Conservation (phyloP, 2,329 filamentous ascomycete species). For the Alternaria ventricosa region DNA sequence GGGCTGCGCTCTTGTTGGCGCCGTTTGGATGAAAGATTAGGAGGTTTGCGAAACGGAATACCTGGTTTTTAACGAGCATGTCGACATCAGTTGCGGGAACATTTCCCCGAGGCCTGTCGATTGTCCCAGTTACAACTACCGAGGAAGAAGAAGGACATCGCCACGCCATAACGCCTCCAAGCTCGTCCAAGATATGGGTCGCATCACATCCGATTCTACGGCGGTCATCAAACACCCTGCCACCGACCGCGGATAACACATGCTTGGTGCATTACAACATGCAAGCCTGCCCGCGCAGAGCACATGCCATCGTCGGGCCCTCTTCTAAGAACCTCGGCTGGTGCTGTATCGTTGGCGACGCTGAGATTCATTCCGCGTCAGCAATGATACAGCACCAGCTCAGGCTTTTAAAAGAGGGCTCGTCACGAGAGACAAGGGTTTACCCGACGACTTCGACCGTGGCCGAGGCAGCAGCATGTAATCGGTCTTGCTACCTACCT, state of each 20-base stretch:
- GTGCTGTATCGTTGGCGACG: not conserved
- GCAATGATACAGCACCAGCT: not conserved
- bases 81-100: not conserved
- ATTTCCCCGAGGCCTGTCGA: not conserved
- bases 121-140: not conserved
- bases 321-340: not conserved
- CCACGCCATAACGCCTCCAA: not conserved
- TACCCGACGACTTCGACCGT: not conserved
- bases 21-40: not conserved
- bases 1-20: not conserved
- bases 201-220: not conserved
- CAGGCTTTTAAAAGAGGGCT: not conserved
- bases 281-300: not conserved
- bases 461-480: not conserved
- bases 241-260: not conserved
- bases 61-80: not conserved
- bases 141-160: not conserved
- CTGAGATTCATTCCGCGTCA: not conserved
- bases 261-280: not conserved
- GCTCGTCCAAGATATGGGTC: not conserved
- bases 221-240: not conserved
- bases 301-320: not conserved
- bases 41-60: not conserved
- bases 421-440: not conserved
- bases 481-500: not conserved